Percentiles rank a stretch among this genome's conserved stretches.
Conservation (phyloP, 768 basidiomycete species). For the Pleurotus tuber-regium region DNA sequence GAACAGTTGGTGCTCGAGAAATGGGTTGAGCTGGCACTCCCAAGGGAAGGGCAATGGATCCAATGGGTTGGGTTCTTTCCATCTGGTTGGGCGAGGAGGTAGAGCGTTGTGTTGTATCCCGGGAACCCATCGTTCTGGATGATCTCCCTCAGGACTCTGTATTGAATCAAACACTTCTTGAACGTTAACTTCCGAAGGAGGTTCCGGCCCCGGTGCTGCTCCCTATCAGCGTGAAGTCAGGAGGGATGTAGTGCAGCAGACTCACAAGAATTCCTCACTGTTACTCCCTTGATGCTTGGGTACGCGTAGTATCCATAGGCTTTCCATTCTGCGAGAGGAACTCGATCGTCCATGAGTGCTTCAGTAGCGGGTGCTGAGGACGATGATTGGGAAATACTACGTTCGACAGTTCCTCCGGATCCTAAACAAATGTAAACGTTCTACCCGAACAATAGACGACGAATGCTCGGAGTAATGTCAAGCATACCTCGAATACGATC, state of each 20-base stretch:
- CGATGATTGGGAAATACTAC: slow-evolving; percentile 2
- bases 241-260: slow-evolving; percentile 13
- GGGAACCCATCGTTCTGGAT: slow-evolving; percentile 48
- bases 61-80: slow-evolving; percentile 38
- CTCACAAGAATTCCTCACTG: slow-evolving; percentile 44
- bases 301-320: slow-evolving; percentile 54
- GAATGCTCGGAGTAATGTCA: neutral
- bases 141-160: slow-evolving; percentile 27
- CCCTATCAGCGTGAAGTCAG: neutral
- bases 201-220: slow-evolving; percentile 20
- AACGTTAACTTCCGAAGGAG: slow-evolving; percentile 23
- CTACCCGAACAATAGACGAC: no score
- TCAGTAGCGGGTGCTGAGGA: neutral
- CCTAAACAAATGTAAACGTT: slow-evolving; percentile 7
- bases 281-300: slow-evolving; percentile 37
- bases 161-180: slow-evolving; percentile 31
- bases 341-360: neutral
- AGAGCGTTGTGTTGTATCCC: slow-evolving; percentile 46
- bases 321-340: slow-evolving; percentile 45
- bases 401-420: neutral
- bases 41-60: slow-evolving; percentile 43
- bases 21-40: slow-evolving; percentile 55
- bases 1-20: slow-evolving; percentile 43
- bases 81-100: slow-evolving; percentile 46
- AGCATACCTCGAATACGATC: slow-evolving; percentile 6